Percentiles rank a stretch among this genome's conserved stretches.
Evolutionary conservation across 2,329 filamentous ascomycete genomes (phyloP).

Genomic region (Furcasterigmium furcatum): DNA sequence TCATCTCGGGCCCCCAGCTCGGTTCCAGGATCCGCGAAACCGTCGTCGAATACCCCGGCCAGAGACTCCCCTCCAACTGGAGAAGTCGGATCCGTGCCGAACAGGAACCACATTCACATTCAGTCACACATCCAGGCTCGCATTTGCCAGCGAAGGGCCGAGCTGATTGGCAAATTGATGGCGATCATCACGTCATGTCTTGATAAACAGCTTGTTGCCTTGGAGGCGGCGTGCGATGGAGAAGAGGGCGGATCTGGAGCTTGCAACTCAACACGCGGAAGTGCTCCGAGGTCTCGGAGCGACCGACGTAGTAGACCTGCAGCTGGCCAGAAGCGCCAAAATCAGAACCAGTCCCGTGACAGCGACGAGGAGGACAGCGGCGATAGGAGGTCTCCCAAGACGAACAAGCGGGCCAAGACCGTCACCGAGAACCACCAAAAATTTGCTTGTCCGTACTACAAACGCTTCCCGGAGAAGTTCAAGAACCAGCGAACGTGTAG

Average conservation of each 20-base stretch:
- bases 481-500: slow-evolving; percentile 28
- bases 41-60: too few relatives aligned
- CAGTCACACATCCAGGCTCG: background rate
- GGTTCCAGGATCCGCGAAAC: too few relatives aligned
- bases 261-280: too few relatives aligned
- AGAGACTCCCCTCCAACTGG: too few relatives aligned
- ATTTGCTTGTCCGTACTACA: slow-evolving; percentile 35
- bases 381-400: background rate
- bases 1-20: too few relatives aligned
- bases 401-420: slow-evolving; percentile 7
- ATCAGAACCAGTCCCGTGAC: background rate
- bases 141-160: background rate
- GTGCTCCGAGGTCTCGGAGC: background rate
- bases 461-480: slow-evolving; percentile 31
- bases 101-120: too few relatives aligned
- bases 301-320: background rate
- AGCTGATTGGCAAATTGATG: slow-evolving; percentile 8
- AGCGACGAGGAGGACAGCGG: background rate
- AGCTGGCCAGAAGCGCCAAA: background rate
- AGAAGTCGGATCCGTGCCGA: too few relatives aligned
- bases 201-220: slow-evolving; percentile 3
- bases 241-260: background rate
- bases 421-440: slow-evolving; percentile 3
- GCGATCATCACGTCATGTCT: slow-evolving; percentile 5
- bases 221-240: slow-evolving; percentile 3